phyloP scores from a whole-genome alignment of 2,329 filamentous ascomycete genomes.

The Anisogramma anomala region DNA sequence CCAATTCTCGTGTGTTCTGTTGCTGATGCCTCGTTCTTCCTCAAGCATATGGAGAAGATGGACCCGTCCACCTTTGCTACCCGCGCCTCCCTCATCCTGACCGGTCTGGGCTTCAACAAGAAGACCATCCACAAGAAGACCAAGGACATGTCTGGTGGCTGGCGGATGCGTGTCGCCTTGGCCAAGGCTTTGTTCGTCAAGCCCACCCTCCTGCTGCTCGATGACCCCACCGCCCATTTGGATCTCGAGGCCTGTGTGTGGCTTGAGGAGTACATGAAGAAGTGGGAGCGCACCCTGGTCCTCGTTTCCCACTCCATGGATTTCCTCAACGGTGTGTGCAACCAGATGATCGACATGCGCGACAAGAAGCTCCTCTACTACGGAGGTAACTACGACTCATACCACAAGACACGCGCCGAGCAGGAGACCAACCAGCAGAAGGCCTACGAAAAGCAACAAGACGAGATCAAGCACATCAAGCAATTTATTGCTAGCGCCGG shows the following conservation, averaged over 20 bases:
- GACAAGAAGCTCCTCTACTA: slow-evolving; percentile 84
- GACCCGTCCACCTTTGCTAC: slow-evolving; percentile 95
- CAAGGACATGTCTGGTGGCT: slow-evolving; percentile 99
- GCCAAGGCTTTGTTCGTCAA: slow-evolving; percentile 98
- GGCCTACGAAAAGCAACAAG: slow-evolving; percentile 97
- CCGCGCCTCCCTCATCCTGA: slow-evolving; percentile 89
- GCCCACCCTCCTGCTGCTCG: slow-evolving; percentile 86
- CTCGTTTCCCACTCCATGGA: slow-evolving; percentile 97
- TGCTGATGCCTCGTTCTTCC: slow-evolving; percentile 14
- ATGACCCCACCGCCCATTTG: slow-evolving; percentile 98
- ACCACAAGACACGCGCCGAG: slow-evolving; percentile 86
- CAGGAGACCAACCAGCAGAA: slow-evolving; percentile 98
- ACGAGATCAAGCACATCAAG: slow-evolving; percentile 98
- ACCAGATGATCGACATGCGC: slow-evolving; percentile 98
- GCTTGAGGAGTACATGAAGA: slow-evolving; percentile 99
- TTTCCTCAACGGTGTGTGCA: slow-evolving; percentile 98
- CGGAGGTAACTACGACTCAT: slow-evolving; percentile 98
- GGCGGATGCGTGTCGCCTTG: slow-evolving; percentile 98
- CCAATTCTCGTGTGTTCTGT: slow-evolving; percentile 4
- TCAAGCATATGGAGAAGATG: slow-evolving; percentile 93
- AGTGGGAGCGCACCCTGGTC: slow-evolving; percentile 95
- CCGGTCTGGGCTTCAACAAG: slow-evolving; percentile 99
- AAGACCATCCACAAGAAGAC: slow-evolving; percentile 97
- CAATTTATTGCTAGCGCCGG: slow-evolving; percentile 99
- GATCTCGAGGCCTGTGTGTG: slow-evolving; percentile 99